Evolutionary conservation across 139 green algal genomes (phyloP).

Genomic region (Closterium sp.): DNA sequence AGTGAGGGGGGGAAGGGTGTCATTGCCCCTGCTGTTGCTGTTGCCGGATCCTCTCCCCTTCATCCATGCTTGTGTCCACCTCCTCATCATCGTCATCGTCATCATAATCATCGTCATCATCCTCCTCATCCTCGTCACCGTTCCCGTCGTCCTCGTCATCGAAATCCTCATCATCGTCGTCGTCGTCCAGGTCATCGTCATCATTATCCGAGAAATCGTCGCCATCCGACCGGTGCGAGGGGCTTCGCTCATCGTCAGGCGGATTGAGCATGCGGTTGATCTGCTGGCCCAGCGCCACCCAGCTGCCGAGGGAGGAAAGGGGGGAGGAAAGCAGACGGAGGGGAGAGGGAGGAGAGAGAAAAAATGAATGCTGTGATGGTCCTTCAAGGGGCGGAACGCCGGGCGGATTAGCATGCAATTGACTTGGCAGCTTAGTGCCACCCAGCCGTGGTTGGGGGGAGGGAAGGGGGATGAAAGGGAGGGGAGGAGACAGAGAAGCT

Average conservation of each 20-base stretch:
- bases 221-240: not conserved
- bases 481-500: not conserved
- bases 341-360: not conserved
- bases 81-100: not conserved
- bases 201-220: constrained; percentile 18
- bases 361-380: not conserved
- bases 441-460: too few species aligned
- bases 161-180: not conserved
- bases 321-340: too few species aligned
- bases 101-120: not conserved
- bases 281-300: constrained; percentile 17
- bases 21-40: not conserved
- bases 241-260: constrained; percentile 21
- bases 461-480: not conserved
- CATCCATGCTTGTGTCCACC: not conserved
- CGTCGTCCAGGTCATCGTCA: not conserved
- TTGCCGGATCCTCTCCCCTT: not conserved
- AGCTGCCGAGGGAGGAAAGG: not conserved
- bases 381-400: not conserved
- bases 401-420: constrained; percentile 19
- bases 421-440: constrained; percentile 13
- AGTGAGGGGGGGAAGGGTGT: not conserved
- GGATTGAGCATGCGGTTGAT: constrained; percentile 24
- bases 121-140: not conserved
- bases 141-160: not conserved